phyloP scores from a whole-genome alignment of 208 protist genomes.

The Trichomonas gallinae region DNA sequence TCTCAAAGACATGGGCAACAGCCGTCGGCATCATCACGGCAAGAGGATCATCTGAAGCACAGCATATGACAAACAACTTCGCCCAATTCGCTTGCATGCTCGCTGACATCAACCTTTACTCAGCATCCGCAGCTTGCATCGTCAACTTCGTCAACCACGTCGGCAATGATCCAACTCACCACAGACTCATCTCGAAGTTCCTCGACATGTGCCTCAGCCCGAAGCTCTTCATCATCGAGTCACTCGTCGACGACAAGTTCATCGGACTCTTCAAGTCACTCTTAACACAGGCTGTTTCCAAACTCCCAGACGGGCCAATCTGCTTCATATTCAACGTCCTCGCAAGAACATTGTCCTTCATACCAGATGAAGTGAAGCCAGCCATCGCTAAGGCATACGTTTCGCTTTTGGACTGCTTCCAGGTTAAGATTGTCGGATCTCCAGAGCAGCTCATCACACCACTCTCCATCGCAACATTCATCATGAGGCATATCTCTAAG shows the following conservation, averaged over 20 bases:
- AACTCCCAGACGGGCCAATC: not conserved
- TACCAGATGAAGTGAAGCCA: not conserved
- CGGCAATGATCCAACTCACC: not conserved
- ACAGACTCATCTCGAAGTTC: not conserved
- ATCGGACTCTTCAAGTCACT: not conserved
- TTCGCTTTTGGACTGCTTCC: not conserved
- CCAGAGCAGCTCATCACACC: not conserved
- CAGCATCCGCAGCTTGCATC: not conserved
- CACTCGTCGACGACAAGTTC: not conserved
- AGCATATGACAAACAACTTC: not conserved
- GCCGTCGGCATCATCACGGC: not conserved
- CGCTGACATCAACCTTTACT: not conserved
- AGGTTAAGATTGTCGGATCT: not conserved
- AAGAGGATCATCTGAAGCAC: not conserved
- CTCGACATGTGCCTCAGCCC: not conserved
- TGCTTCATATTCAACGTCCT: not conserved
- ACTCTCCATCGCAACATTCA: not conserved
- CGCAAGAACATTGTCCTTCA: not conserved
- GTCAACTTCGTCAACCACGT: not conserved
- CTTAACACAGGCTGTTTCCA: not conserved
- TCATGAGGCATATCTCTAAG: not conserved
- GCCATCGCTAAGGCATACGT: not conserved
- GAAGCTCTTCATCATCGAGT: not conserved
- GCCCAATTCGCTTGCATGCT: not conserved
- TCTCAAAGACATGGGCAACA: not conserved